Base-by-base conservation (phyloP, 2,329 filamentous ascomycete genomes). In the Knufia petricola region DNA sequence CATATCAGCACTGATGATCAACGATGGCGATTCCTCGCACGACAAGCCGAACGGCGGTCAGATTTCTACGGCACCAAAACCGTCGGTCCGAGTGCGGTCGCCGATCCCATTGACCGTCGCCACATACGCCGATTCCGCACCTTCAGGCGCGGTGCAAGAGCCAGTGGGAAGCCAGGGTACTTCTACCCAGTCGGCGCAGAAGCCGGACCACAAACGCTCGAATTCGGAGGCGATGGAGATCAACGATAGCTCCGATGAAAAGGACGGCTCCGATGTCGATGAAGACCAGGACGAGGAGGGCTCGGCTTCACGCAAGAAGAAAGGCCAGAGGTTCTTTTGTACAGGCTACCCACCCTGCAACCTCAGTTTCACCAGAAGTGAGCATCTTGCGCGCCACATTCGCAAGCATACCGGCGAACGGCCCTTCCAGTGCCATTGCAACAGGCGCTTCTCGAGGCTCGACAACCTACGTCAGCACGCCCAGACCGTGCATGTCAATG, bases 391-490 rank as follows among this genome's bases (percentile, higher is more conserved):
- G 13, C 79, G 92, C 45, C 92, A 98, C 62, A 96, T 98, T 59
- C 81, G 88, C 60, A 96, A 96, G 77, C 92, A 98, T 62, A 98
- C 92, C 0, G 92, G 92, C 46, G 92, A 98, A 70, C 82, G 92
- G 23, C 92, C 92, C 0, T 98, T 96, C 60, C 85, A 94, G 66
- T 98, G 92, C 58, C 92, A 96, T 66, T 98, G 92, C 66, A 87
- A 84, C 2, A 80, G 92, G 44, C 80, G 88, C 48, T 98, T 98
- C 64, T 96, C 92, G 8, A 80, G 90, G 42, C 77, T 96, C 39
- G 90, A 98, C 66, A 98, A 98, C 62, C 72, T 98, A 45, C 81
- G 92, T 51, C 92, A 98, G 64, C 92, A 98, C 73, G 92, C 92
- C 38, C 89, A 95, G 66, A 96, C 92, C 0, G 92, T 98, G 1